Evolutionary conservation across 2,329 filamentous ascomycete genomes (phyloP), one percentile per base, ranked within the genome.

Genomic region (Monosporascus sp.): DNA sequence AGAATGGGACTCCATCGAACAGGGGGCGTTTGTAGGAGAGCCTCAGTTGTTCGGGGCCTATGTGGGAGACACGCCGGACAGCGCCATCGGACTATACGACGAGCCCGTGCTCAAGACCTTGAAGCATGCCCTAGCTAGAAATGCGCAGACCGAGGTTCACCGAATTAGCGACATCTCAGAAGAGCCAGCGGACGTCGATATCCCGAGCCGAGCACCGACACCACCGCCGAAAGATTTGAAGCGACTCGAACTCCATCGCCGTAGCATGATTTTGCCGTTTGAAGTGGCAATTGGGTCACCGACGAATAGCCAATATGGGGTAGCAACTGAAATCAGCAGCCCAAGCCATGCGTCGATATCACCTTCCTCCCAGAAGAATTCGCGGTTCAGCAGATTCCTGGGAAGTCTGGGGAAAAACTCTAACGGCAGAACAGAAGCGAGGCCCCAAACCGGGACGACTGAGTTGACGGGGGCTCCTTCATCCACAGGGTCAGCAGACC

Each of bases 1-100:
- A 49, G 53, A 40, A 37, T 60, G 61, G 43, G 57, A 62, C 24
- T 58, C 60, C 22, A 38, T 19, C 24, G 55, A 63, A 26, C 55
- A 58, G 20, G 64, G 65, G 20, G 65, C 65, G 17, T 68, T 62
- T 48, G 9, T 68, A 4, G 65, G 65, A 40, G 63, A 63, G 7
- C 57, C 52, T 7, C 53, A 63, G 37, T 49, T 61, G 16, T 65
- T 63, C 41, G 63, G 61, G n/a, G 63, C 68, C 16, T 73, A 70
- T 17, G 51, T 69, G 14, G 69, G 65, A 20, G 69, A 72, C 35
- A 60, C 64, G 20, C 72, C 72, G 1, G 73, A 76, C 57, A 74
- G 70, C 52, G 73, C 72, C 26, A 71, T 76, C 41, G 72, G 72
- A 40, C 55, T 74, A 20, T 65, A 63, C 44, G 65, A 65, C 48